Evolutionary conservation across 1,284 basidiomycete species (phyloP), one percentile per base, ranked within the genome.

Genomic region (Apiotrichum domesticum): DNA sequence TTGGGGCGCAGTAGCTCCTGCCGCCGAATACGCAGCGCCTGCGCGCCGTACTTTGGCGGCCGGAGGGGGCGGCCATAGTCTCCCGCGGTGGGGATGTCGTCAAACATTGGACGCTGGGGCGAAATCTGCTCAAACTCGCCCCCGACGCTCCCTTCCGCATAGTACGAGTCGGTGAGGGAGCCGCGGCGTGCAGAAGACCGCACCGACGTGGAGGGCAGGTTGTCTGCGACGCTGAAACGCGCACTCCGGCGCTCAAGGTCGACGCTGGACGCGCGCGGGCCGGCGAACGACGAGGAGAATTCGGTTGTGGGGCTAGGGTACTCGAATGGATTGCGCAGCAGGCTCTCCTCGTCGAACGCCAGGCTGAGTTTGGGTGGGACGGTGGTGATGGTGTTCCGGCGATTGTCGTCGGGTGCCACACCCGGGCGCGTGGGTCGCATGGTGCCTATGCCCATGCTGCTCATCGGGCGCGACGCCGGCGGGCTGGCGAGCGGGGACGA

Each of bases 241-340:
- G 35, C 29, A 40, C 29, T 42, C 33, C 37, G n/a, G 11, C 2
- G 8, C 5, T 51, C 55, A 11, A 56, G 35, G 35, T 49, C 47
- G 43, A 48, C 44, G 29, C 44, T 32, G 46, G 15, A 64, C 51
- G 51, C 41, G 6, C 56, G 50, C 52, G 72, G 73, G 0, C 74
- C 74, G 54, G 74, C 73, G 58, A 75, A 76, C 1, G 70, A 55
- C 0, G 70, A 72, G 2, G 69, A 65, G 29, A 68, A 45, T 33
- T 66, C 65, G 3, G 66, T 60, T 0, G 68, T 65, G 6, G 71
- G 74, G 33, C 70, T 63, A 21, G 74, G 70, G 4, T 74, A 46
- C 32, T 74, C 70, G 55, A 77, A 77, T 1, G 73, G 71, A 54
- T 77, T 74, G 2, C 46, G 42, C 3, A 61, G 47, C 32, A 63